A percentile compares a stretch with the other conserved stretches of the same genome.
Conservation (phyloP, 1,284 basidiomycete species). For the Phylloboletellus chloephorus region DNA sequence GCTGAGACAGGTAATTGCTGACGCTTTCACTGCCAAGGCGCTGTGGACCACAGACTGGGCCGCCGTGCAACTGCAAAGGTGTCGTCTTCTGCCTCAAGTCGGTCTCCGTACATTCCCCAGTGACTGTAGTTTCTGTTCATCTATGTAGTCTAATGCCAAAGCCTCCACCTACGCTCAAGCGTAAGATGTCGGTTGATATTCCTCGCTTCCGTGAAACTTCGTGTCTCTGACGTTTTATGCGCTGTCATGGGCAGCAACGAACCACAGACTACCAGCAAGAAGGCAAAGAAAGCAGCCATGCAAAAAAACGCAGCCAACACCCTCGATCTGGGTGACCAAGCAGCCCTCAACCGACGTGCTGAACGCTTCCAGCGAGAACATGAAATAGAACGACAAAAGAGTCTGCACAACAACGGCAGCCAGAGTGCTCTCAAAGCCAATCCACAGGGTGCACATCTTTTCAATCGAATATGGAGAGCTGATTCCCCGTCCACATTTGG, state of each 20-base stretch:
- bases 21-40: slow-evolving; percentile 70
- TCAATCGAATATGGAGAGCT: slow-evolving; percentile 43
- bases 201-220: neutral
- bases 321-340: slow-evolving; percentile 59
- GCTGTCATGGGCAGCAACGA: slow-evolving; percentile 38
- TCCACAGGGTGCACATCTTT: slow-evolving; percentile 48
- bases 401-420: slow-evolving; percentile 22
- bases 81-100: slow-evolving; percentile 10
- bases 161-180: slow-evolving; percentile 53
- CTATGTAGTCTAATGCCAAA: slow-evolving; percentile 59
- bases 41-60: slow-evolving; percentile 89
- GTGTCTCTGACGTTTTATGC: slow-evolving; percentile 13
- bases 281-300: slow-evolving; percentile 56
- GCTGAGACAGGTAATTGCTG: slow-evolving; percentile 82
- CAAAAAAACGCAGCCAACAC: slow-evolving; percentile 41
- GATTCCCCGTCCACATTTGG: slow-evolving; percentile 41
- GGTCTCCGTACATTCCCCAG: slow-evolving; percentile 15
- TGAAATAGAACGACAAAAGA: slow-evolving; percentile 71
- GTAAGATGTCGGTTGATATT: slow-evolving; percentile 52
- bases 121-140: slow-evolving; percentile 17
- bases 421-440: slow-evolving; percentile 42
- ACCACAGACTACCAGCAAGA: slow-evolving; percentile 47
- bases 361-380: slow-evolving; percentile 78
- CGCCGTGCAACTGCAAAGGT: slow-evolving; percentile 77
- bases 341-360: slow-evolving; percentile 63